Base-by-base conservation (phyloP, 495 filamentous ascomycete genomes). In the Letharia columbiana region DNA sequence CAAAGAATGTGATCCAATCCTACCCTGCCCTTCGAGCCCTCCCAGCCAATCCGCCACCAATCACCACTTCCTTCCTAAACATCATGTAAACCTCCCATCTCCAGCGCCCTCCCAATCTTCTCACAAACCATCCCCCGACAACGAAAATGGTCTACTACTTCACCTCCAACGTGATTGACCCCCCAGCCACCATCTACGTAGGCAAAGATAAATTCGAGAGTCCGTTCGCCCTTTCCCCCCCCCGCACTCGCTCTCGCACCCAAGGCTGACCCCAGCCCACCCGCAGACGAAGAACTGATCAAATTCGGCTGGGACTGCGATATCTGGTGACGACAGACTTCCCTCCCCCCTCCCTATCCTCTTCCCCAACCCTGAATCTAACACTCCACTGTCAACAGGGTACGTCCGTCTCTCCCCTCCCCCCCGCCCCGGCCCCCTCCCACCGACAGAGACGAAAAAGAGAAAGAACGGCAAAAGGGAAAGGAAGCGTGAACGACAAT, bases 171-270 rank as follows among this genome's bases (percentile, higher is more conserved):
- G 84, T 85, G 47, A 86, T 89, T 37, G 80, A 87, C 28, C 87
- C 95, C 2, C 70, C 86, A 8, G 94, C 92, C 35, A 91, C 87
- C 70, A 86, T 98, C 69, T 98, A 98, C 73, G 90, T 96, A 41
- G 94, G 94, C 73, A 98, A 98, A 79, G 94, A 98, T 81, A 98
- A 98, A 78, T 91, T 96, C 66, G 94, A 98, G 79, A 98, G 94
- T 97, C 82, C 71, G 87, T 68, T 37, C 47, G 12, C 54, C 61
- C n/a, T n/a, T n/a, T n/a, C n/a, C n/a, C n/a, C 57, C 66, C 66
- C 58, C 68, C 49, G 49, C 68, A n/a, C 45, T 63, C 28, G 4
- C 13, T 35, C 13, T 8, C 52, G 13, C 28, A n/a, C 23, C 35
- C 56, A 56, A 59, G 45, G 56, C 66, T 62, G 71, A 71, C 77